phyloP scores from a whole-genome alignment of 169 alveolate genomes.

The Fabrea salina region DNA sequence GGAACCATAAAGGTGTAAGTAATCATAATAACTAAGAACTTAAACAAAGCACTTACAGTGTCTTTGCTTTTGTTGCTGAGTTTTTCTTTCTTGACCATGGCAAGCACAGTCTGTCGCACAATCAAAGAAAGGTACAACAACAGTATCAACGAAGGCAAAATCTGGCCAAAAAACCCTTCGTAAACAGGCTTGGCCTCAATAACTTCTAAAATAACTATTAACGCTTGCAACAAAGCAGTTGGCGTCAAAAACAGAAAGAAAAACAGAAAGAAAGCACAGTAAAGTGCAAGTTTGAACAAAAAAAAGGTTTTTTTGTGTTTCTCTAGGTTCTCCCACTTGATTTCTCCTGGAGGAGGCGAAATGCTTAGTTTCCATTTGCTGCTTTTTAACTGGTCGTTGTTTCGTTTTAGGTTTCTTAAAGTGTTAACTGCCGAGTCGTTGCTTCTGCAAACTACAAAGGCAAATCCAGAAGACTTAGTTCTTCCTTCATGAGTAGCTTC shows the following conservation, averaged over 20 bases:
- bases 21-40: constrained; percentile 8
- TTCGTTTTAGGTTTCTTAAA: not conserved
- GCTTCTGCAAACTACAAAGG: not conserved
- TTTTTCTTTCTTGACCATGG: constrained; percentile 25
- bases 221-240: not conserved
- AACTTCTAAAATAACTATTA: not conserved
- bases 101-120: constrained; percentile 1
- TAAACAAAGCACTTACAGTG: constrained; percentile 6
- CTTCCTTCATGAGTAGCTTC: not conserved
- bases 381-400: not conserved
- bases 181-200: not conserved
- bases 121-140: constrained; percentile 16
- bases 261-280: not conserved
- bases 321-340: constrained; percentile 21
- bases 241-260: constrained; percentile 28
- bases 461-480: not conserved
- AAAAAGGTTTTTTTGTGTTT: not conserved
- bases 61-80: constrained; percentile 1
- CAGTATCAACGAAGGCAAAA: constrained; percentile 18
- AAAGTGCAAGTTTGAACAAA: not conserved
- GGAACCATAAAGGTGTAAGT: constrained; percentile 26
- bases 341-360: constrained; percentile 30
- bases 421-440: not conserved
- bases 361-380: not conserved
- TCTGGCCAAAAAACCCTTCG: constrained; percentile 11